phyloP scores from a whole-genome alignment of 176 grass and related monocot genomes.

The Neostapfia colusana region DNA sequence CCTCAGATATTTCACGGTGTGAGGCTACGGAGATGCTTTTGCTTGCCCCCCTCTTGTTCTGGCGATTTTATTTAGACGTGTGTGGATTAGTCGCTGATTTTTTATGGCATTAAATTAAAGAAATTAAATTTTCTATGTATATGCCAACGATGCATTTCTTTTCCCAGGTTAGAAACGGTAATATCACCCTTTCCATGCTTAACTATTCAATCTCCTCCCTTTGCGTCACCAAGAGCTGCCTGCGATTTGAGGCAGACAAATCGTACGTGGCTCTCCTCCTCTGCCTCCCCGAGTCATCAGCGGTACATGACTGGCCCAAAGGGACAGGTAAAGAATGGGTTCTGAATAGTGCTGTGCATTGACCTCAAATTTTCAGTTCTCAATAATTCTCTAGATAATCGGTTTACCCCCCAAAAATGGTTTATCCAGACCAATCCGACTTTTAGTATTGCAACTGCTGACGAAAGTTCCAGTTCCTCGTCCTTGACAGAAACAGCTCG shows the following conservation, averaged over 20 bases:
- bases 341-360: not conserved
- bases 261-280: not conserved
- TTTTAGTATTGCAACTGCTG: not conserved
- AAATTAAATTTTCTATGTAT: not conserved
- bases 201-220: not conserved
- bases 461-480: not conserved
- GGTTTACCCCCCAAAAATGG: not conserved
- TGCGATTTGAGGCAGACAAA: not conserved
- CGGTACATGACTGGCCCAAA: not conserved
- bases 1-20: not conserved
- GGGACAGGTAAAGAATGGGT: not conserved
- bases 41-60: not conserved
- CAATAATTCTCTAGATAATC: conserved; percentile 5
- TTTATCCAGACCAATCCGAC: not conserved
- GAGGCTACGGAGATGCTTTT: not conserved
- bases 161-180: not conserved
- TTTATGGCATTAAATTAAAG: too few relatives aligned
- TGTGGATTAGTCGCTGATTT: not conserved
- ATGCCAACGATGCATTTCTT: not conserved
- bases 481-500: not conserved
- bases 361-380: not conserved
- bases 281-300: not conserved
- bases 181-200: not conserved
- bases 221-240: conserved; percentile 11
- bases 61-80: not conserved